Percentiles rank a stretch among this genome's conserved stretches.
Evolutionary conservation across 192 early-diverging fungal species (phyloP).

Genomic region (Coemansia sp.): DNA sequence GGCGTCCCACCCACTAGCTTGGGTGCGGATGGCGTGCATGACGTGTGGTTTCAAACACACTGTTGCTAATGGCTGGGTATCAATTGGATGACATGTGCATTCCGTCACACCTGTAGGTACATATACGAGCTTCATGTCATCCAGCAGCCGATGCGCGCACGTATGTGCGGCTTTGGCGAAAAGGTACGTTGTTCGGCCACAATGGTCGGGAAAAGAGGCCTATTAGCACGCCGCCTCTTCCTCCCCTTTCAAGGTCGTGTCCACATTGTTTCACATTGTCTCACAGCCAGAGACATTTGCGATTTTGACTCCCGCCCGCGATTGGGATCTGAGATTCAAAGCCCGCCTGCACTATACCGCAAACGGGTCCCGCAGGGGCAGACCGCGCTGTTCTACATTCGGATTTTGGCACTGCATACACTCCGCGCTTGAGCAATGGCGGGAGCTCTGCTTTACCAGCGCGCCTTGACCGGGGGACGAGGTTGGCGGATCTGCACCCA

Average conservation of each 20-base stretch:
- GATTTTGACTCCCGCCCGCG: not conserved
- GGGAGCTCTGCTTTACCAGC: not conserved
- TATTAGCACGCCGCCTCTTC: not conserved
- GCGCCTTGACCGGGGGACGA: not conserved
- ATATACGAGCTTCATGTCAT: slow-evolving; percentile 54
- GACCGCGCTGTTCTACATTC: too few species aligned
- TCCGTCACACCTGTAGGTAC: slow-evolving; percentile 24
- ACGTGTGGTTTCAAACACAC: not conserved
- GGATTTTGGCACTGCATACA: too few species aligned
- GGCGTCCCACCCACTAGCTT: not conserved
- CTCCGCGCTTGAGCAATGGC: too few species aligned
- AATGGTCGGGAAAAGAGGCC: too few species aligned
- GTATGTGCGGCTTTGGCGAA: slow-evolving; percentile 68
- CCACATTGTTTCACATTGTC: not conserved
- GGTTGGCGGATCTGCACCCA: not conserved
- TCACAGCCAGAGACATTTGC: not conserved
- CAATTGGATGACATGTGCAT: not conserved
- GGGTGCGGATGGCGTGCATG: not conserved
- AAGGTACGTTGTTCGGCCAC: slow-evolving; percentile 30
- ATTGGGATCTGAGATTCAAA: not conserved
- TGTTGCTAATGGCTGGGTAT: not conserved
- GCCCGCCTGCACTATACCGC: too few species aligned
- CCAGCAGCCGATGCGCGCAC: slow-evolving; percentile 63
- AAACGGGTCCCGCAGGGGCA: too few species aligned
- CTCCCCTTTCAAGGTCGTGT: not conserved